phyloP scores from a whole-genome alignment of 768 basidiomycete species.

The Lentinula lateritia region DNA sequence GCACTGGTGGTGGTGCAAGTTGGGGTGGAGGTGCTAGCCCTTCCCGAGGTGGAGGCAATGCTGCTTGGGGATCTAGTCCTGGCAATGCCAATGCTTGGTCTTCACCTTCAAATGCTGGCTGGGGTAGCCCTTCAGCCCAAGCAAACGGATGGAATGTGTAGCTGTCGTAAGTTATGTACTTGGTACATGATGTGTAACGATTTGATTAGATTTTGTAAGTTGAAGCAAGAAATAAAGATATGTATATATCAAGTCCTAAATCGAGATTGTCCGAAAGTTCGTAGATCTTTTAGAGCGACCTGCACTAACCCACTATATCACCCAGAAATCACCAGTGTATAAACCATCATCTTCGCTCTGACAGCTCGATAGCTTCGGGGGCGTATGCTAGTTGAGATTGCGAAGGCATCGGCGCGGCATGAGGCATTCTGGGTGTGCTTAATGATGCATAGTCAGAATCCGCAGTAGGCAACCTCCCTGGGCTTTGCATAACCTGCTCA shows the following conservation, averaged over 20 bases:
- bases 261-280: not conserved
- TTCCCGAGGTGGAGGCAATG: slow-evolving; percentile 9
- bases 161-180: not conserved
- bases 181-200: not conserved
- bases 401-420: not conserved
- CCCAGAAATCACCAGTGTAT: not conserved
- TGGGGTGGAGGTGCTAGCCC: slow-evolving; percentile 27
- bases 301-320: not conserved
- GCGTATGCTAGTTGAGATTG: not conserved
- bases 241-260: too few relatives aligned
- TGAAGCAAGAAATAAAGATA: not conserved
- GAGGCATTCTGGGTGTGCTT: not conserved
- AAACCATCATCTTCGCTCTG: not conserved
- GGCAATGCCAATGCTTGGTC: slow-evolving; percentile 8
- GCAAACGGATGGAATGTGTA: slow-evolving; percentile 53
- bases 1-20: slow-evolving; percentile 18
- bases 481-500: slow-evolving; percentile 26
- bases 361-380: not conserved
- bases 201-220: not conserved
- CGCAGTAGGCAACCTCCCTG: not conserved
- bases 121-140: slow-evolving; percentile 44
- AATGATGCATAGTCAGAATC: not conserved
- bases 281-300: not conserved
- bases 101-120: slow-evolving; percentile 28
- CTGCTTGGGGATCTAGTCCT: slow-evolving; percentile 28